phyloP scores from a whole-genome alignment of 768 basidiomycete genomes.

The Trametes cubensis region DNA sequence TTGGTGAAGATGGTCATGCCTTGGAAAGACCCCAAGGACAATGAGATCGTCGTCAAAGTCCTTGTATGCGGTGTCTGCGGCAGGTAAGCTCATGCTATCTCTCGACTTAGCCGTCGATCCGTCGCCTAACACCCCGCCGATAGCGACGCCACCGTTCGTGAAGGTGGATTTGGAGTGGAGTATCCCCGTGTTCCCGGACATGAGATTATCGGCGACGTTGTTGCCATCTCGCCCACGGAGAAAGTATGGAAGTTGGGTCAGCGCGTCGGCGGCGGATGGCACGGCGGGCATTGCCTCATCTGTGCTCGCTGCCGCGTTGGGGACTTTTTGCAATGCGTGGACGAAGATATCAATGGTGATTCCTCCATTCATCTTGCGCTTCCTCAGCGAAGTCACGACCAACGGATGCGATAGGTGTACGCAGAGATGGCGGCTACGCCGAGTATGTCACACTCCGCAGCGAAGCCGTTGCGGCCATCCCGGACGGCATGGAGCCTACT shows the following conservation, averaged over 20 bases:
- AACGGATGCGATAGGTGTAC: conserved; percentile 22
- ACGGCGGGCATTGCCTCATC: conserved; percentile 31
- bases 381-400: background rate
- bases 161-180: background rate
- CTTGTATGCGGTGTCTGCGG: conserved; percentile 33
- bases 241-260: conserved; percentile 32
- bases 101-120: no score
- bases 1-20: conserved; percentile 22
- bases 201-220: conserved; percentile 34
- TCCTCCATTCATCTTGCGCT: background rate
- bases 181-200: conserved; percentile 33
- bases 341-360: conserved; percentile 29
- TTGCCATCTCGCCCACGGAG: conserved; percentile 27
- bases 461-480: conserved; percentile 30
- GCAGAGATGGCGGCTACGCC: conserved; percentile 34
- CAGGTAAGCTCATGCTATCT: conserved; percentile 13
- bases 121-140: background rate
- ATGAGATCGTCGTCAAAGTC: conserved; percentile 32
- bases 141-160: conserved; percentile 8
- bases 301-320: conserved; percentile 32
- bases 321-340: conserved; percentile 31
- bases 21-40: conserved; percentile 28
- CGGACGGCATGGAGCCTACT: conserved; percentile 31
- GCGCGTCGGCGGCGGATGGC: conserved; percentile 37
- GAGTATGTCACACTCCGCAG: conserved; percentile 32